These are phyloP conservation scores for Encephalitozoon romaleae DNA, from an alignment of 371 early-diverging fungal genomes.

Conservation along the genomic window DNA sequence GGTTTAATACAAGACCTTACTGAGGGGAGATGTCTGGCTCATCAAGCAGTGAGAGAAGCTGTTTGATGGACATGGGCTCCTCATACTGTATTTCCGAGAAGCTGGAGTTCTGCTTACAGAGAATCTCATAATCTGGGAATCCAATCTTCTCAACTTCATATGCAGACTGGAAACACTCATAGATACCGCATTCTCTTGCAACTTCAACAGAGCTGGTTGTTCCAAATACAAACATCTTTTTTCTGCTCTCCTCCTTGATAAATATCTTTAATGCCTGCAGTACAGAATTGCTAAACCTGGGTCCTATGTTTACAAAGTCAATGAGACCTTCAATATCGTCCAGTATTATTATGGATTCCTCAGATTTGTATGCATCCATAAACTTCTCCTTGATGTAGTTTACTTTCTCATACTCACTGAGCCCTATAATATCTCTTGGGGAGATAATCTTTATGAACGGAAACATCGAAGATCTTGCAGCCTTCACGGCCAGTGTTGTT, in stretches of 20 bases:
- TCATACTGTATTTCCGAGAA: constrained; percentile 46
- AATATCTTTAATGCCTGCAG: constrained; percentile 75
- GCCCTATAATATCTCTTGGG: constrained; percentile 89
- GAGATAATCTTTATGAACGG: constrained; percentile 95
- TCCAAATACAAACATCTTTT: constrained; percentile 59
- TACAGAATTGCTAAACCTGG: constrained; percentile 86
- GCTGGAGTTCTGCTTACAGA: constrained; percentile 45
- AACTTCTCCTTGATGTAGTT: constrained; percentile 72
- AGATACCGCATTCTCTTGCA: constrained; percentile 50
- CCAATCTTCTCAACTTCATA: constrained; percentile 30
- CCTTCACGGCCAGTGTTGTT: constrained; percentile 86
- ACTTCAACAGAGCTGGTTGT: constrained; percentile 53
- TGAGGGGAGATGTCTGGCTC: constrained; percentile 37
- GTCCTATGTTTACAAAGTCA: constrained; percentile 94
- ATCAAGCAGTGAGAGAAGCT: constrained; percentile 37
- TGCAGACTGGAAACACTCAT: constrained; percentile 50
- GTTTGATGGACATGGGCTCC: constrained; percentile 37
- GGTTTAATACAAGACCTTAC: background rate
- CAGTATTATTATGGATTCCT: constrained; percentile 81
- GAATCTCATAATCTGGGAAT: constrained; percentile 41
- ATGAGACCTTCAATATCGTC: constrained; percentile 85
- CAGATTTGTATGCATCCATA: constrained; percentile 88
- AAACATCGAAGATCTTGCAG: constrained; percentile 80
- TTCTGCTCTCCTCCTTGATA: constrained; percentile 56
- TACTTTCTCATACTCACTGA: constrained; percentile 79